Conservation (phyloP, 139 green algal species). For the Chlorella ohadii region DNA sequence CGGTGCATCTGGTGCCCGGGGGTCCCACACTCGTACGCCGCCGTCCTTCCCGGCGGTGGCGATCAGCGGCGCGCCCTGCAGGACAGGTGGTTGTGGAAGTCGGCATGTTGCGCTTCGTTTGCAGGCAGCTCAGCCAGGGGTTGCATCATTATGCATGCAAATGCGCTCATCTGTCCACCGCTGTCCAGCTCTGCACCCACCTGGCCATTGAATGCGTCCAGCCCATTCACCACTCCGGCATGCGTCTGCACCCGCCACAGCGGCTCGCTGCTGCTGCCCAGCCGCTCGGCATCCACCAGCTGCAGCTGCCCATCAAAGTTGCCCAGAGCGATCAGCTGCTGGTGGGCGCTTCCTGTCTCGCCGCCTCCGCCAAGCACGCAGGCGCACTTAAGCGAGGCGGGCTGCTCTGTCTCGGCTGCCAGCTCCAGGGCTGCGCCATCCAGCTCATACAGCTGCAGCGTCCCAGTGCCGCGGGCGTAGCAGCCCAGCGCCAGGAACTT, state of each 20-base stretch:
- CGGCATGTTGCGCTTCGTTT: too few species aligned
- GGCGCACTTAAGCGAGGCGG: constrained; percentile 79
- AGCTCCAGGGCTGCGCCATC: constrained; percentile 69
- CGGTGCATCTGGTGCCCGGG: constrained; percentile 77
- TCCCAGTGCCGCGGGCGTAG: constrained; percentile 72
- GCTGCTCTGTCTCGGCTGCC: constrained; percentile 64
- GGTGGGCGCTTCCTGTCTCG: constrained; percentile 46
- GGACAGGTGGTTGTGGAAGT: too few species aligned
- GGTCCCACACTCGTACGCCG: constrained; percentile 90
- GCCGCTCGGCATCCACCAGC: constrained; percentile 83
- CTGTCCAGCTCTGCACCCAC: constrained; percentile 33
- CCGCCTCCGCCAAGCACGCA: constrained; percentile 64
- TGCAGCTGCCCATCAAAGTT: constrained; percentile 79
- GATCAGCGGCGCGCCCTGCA: constrained; percentile 76
- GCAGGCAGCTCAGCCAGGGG: neutral
- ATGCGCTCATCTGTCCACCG: too few species aligned
- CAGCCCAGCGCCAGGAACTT: constrained; percentile 81
- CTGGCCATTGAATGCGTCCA: constrained; percentile 82
- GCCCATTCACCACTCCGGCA: constrained; percentile 79
- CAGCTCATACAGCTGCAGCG: constrained; percentile 71
- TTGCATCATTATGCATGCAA: too few species aligned
- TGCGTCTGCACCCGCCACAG: constrained; percentile 76
- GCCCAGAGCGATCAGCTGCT: constrained; percentile 70
- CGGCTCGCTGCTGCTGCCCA: constrained; percentile 34
- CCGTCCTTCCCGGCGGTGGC: constrained; percentile 87